Base-by-base conservation (phyloP, 1,139 yeast genomes). In the Taiozyma sp. region DNA sequence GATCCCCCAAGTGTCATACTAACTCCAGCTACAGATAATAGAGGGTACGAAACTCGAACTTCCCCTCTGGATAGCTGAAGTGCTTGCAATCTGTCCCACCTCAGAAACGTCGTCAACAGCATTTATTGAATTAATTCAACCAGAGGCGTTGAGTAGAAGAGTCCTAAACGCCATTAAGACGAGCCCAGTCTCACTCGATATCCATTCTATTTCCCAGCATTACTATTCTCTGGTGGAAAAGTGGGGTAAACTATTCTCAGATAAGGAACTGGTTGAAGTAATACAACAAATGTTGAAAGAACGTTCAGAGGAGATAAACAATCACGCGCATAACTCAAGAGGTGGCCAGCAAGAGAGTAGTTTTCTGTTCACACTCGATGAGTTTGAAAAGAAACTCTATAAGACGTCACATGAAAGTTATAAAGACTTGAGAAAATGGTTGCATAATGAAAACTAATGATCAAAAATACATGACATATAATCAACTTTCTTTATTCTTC, bases 21-120 rank as follows among this genome's bases (percentile, higher is more conserved):
- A 21, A 37, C 41, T 19, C 16, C 14, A 7, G 19, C 14, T 9
- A n/a, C 26, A 45, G n/a, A 76, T 88, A 19, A 71, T 73, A 50
- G 76, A 81, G 59, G 85, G 83, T 43, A 76, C 95, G 2, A 83
- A 83, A 61, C 65, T 89, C 6, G 95, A 88, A 53, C 73, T 93
- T 42, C 98, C 99, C 1, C 67, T 90, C 35, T 93, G 99, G 99
- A 69, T 93, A 45, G 95, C 97, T 0, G 84, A 83, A 56, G 78
- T 87, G 5, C 69, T 93, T 43, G 96, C 95, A 1, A 73, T 76
- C 41, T 75, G 79, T 43, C 73, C 70, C 66, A 41, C 53, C 6
- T 51, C 59, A 64, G 65, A 51, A 41, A 44, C 50, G 19, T 54
- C 60, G 4, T 53, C 54, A 9, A 71, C 72, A 13, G 79, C 88